phyloP scores from a whole-genome alignment of 2,329 filamentous ascomycete species.

The Dothiorella sarmentorum region DNA sequence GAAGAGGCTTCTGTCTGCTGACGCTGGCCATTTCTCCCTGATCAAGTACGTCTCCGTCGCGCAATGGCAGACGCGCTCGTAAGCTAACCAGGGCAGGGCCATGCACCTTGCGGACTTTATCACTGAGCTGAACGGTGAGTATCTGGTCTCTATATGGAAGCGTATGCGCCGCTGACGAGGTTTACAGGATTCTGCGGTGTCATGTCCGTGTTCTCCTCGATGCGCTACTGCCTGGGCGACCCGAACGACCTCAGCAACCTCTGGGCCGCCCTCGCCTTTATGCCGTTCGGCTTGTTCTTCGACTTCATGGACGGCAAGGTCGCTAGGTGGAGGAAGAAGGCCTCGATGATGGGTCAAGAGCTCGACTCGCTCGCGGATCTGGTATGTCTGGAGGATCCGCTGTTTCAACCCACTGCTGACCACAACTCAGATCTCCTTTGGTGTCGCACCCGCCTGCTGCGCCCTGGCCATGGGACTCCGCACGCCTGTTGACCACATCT shows the following conservation, averaged over 20 bases:
- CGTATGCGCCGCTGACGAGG: background rate
- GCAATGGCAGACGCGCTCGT: background rate
- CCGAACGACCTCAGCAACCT: conserved; percentile 64
- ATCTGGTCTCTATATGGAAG: background rate
- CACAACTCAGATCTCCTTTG: conserved; percentile 79
- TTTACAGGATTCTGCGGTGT: conserved; percentile 73
- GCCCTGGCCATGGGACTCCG: conserved; percentile 88
- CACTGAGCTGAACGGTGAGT: conserved; percentile 69
- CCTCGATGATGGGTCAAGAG: conserved; percentile 96
- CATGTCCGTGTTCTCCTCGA: conserved; percentile 92
- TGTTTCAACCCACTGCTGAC: background rate
- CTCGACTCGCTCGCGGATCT: conserved; percentile 92
- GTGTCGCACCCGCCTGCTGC: conserved; percentile 79
- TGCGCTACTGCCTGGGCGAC: conserved; percentile 79
- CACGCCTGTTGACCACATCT: conserved; percentile 75
- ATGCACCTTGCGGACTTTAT: conserved; percentile 81
- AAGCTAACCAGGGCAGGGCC: conserved; percentile 32
- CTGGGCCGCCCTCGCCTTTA: conserved; percentile 78
- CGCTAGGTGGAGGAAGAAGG: conserved; percentile 94
- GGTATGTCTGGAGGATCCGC: conserved; percentile 51
- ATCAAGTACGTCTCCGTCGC: conserved; percentile 35
- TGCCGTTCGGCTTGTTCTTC: conserved; percentile 93
- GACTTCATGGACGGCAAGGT: conserved; percentile 98
- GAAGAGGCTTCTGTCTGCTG: conserved; percentile 65
- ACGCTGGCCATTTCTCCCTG: conserved; percentile 68